These are phyloP conservation scores for Septoria linicola DNA, from an alignment of 2,329 filamentous ascomycete genomes.

Conservation along the genomic window DNA sequence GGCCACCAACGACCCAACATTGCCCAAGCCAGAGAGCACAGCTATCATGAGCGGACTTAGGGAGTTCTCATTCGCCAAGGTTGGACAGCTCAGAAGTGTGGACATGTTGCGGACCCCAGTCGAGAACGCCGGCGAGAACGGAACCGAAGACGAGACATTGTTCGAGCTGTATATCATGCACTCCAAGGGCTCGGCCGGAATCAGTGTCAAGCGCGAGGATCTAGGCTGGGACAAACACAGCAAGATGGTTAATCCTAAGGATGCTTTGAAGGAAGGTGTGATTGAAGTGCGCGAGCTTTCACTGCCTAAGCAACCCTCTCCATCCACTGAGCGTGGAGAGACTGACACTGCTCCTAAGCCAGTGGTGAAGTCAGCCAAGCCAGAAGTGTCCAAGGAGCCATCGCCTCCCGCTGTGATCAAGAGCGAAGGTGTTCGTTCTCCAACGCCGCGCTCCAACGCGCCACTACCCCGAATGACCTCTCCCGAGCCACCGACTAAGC, in stretches of 20 bases:
- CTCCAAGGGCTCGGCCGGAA: constrained; percentile 89
- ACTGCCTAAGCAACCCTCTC: constrained; percentile 22
- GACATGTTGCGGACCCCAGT: constrained; percentile 74
- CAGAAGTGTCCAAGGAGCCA: constrained; percentile 25
- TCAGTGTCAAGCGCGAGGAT: constrained; percentile 83
- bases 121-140: constrained; percentile 52
- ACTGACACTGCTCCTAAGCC: constrained; percentile 21
- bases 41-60: constrained; percentile 96
- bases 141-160: constrained; percentile 66
- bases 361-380: constrained; percentile 28
- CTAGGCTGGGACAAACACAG: constrained; percentile 89
- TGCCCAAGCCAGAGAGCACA: constrained; percentile 87
- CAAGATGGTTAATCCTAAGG: constrained; percentile 76
- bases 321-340: constrained; percentile 22
- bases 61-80: constrained; percentile 87
- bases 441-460: constrained; percentile 20
- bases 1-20: constrained; percentile 65
- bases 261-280: constrained; percentile 71
- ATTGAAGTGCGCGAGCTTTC: constrained; percentile 71
- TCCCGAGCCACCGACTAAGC: constrained; percentile 26
- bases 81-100: constrained; percentile 82
- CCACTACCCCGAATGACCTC: constrained; percentile 20
- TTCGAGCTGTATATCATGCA: constrained; percentile 98
- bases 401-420: constrained; percentile 23
- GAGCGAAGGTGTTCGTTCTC: constrained; percentile 24